Evolutionary conservation across 1,284 basidiomycete species (phyloP), one percentile per base, ranked within the genome.

Genomic region (Papiliotrema flavescens): DNA sequence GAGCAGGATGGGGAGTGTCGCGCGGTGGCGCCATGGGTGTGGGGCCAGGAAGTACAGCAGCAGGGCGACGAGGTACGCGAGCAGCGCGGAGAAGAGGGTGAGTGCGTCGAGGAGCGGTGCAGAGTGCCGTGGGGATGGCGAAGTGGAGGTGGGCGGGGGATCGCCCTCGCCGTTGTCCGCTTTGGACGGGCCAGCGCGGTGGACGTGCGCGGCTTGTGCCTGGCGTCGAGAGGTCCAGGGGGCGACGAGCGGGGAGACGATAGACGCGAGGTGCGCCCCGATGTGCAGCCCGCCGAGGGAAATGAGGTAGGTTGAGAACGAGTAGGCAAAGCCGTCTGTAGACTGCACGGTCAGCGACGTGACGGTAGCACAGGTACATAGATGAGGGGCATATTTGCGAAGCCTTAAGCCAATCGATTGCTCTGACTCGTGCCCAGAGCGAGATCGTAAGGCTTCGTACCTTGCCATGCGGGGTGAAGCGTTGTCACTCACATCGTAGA

Each of bases 1-100:
- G 71, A 98, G 89, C 20, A 98, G 78, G 32, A 98, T 80, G n/a
- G 92, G 85, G 51, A 94, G 89, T 15, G 89, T 89, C 13, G 86
- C 89, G 69, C 86, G 80, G 55, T 87, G 85, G 24, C 92, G 88
- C 78, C 84, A 90, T 24, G 74, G 68, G n/a, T 79, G 67, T 6
- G 89, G 81, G 47, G 88, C 81, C 45, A 84, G 79, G 69, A 89
- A 89, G 78, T 92, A 96, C 9, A 88, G 79, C 41, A 89, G 83
- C 51, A 89, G 83, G 14, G 86, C 70, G n/a, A 73, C 73, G 34
- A 74, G 65, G 70, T 81, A 81, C 26, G 73, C 59, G 9, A 77
- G 50, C 23, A 67, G 52, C 14, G 76, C 70, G 39, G 79, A 65
- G 32, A 71, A 44, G 47, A 79, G 59, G 19, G 66, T 53, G 19